A percentile compares a stretch with the other conserved stretches of the same genome.
Evolutionary conservation across 1,284 basidiomycete species (phyloP).

Genomic region (Anthracocystis setariae): DNA sequence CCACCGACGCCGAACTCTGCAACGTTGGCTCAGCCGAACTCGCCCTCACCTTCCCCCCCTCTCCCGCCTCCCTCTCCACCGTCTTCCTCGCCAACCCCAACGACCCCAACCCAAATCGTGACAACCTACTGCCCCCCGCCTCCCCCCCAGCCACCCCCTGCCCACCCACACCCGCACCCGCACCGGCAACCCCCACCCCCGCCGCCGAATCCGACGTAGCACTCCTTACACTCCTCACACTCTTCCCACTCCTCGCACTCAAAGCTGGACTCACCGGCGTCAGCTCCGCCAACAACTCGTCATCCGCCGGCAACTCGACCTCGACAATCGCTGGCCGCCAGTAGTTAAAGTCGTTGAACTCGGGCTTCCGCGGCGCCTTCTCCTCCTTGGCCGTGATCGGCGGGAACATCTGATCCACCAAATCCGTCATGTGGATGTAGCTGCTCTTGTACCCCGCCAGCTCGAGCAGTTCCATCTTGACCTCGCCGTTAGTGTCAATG

Average conservation of each 20-base stretch:
- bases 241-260: conserved; percentile 82
- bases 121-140: conserved; percentile 34
- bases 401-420: conserved; percentile 99
- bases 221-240: conserved; percentile 30
- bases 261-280: conserved; percentile 82
- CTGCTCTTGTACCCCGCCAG: conserved; percentile 96
- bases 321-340: conserved; percentile 80
- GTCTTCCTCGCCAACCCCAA: conserved; percentile 33
- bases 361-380: conserved; percentile 73
- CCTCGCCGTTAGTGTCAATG: conserved; percentile 92
- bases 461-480: conserved; percentile 96
- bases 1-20: background rate
- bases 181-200: background rate
- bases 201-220: conserved; percentile 34
- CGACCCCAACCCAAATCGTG: conserved; percentile 53
- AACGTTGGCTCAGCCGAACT: conserved; percentile 30
- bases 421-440: conserved; percentile 97
- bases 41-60: conserved; percentile 7
- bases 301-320: conserved; percentile 76
- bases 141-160: conserved; percentile 22
- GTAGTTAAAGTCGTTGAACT: conserved; percentile 97
- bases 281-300: conserved; percentile 77
- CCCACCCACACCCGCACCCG: background rate
- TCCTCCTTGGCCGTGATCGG: conserved; percentile 82
- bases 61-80: background rate